Evolutionary conservation across 345 rosid genomes (phyloP).

Genomic region (Euphorbia lathyris): DNA sequence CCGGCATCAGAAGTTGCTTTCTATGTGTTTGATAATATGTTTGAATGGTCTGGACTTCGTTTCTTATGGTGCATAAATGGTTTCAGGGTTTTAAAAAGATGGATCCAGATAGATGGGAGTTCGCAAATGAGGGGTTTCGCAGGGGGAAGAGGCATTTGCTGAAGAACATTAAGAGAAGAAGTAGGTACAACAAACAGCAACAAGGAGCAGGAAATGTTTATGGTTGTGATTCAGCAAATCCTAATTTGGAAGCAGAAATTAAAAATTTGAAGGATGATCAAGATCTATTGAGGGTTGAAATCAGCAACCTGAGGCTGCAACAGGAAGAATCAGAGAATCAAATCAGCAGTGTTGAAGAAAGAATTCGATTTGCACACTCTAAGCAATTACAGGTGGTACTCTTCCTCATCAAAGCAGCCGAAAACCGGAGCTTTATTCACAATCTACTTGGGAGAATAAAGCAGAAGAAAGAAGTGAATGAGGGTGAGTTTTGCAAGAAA

Average conservation of each 20-base stretch:
- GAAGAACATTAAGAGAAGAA: slow-evolving; percentile 53
- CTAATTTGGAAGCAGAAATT: slow-evolving; percentile 31
- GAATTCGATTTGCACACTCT: slow-evolving; percentile 35
- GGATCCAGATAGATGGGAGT: slow-evolving; percentile 62
- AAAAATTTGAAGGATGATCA: slow-evolving; percentile 41
- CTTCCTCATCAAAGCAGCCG: slow-evolving; percentile 46
- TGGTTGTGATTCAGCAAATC: slow-evolving; percentile 7
- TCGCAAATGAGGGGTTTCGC: slow-evolving; percentile 55
- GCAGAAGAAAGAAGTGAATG: slow-evolving; percentile 32
- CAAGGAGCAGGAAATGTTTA: slow-evolving; percentile 5
- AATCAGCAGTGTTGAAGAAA: slow-evolving; percentile 36
- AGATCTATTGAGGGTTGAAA: slow-evolving; percentile 37
- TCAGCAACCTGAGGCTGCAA: slow-evolving; percentile 40
- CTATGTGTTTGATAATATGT: background rate
- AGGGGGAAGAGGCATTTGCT: slow-evolving; percentile 60
- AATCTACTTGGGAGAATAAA: slow-evolving; percentile 43
- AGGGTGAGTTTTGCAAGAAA: slow-evolving; percentile 33
- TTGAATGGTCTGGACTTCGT: background rate
- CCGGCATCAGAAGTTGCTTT: background rate
- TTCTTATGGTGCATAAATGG: slow-evolving; percentile 11
- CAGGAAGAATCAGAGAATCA: slow-evolving; percentile 38
- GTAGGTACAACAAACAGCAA: slow-evolving; percentile 35
- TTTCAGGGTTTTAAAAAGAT: slow-evolving; percentile 66
- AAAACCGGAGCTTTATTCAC: slow-evolving; percentile 38
- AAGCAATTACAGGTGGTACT: slow-evolving; percentile 47